Evolutionary conservation across 768 basidiomycete genomes (phyloP).

Genomic region (Leccinum olivaceopallidum): DNA sequence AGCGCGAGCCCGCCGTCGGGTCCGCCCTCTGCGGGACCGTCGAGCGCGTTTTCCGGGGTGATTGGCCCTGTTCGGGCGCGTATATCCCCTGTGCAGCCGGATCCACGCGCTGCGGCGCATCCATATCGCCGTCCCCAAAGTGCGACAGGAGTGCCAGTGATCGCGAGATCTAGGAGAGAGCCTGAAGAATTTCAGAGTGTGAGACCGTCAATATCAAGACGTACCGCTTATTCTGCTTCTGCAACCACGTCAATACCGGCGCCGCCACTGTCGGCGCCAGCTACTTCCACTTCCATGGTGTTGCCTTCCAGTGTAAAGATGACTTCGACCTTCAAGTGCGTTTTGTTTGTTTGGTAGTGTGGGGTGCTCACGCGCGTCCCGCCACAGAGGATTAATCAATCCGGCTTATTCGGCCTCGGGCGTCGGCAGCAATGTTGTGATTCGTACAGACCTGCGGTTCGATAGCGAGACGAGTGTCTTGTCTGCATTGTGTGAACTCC

Average conservation of each 20-base stretch:
- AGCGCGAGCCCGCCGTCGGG: slow-evolving; percentile 34
- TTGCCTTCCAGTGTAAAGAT: slow-evolving; percentile 8
- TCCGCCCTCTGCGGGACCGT: slow-evolving; percentile 30
- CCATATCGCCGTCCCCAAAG: slow-evolving; percentile 35
- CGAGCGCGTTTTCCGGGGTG: slow-evolving; percentile 12
- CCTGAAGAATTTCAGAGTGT: slow-evolving; percentile 28
- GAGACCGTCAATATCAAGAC: slow-evolving; percentile 29
- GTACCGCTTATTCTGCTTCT: slow-evolving; percentile 6
- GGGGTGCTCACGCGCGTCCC: slow-evolving; percentile 14
- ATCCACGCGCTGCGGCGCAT: slow-evolving; percentile 22
- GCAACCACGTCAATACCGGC: slow-evolving; percentile 11
- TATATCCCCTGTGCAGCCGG: slow-evolving; percentile 27
- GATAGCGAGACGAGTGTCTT: slow-evolving; percentile 50
- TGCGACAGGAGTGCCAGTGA: slow-evolving; percentile 21
- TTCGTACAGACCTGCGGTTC: slow-evolving; percentile 65
- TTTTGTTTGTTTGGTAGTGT: slow-evolving; percentile 1
- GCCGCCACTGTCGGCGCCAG: slow-evolving; percentile 7
- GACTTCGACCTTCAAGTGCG: slow-evolving; percentile 23
- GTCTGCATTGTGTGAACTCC: slow-evolving; percentile 66
- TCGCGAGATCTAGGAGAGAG: slow-evolving; percentile 31
- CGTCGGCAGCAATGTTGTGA: slow-evolving; percentile 36
- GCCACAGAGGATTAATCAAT: slow-evolving; percentile 26
- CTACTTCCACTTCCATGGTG: background rate
- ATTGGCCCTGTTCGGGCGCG: slow-evolving; percentile 30
- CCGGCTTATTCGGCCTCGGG: slow-evolving; percentile 22